phyloP scores from a whole-genome alignment of 1,284 basidiomycete genomes.

The Dichomitus squalens region DNA sequence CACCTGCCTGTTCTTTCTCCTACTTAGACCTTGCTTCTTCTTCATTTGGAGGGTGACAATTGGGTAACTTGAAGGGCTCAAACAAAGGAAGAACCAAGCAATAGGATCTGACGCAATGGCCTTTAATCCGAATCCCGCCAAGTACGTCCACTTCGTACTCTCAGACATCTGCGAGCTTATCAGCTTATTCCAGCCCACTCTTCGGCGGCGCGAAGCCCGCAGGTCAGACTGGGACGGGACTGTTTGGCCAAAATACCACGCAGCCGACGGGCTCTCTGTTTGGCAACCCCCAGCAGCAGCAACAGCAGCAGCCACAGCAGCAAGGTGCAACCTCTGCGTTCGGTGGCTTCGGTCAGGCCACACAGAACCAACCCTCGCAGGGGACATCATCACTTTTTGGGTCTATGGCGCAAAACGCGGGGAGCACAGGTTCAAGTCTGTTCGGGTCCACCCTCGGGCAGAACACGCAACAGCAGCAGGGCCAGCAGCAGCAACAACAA shows the following conservation, averaged over 20 bases:
- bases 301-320: conserved; percentile 26
- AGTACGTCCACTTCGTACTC: not conserved
- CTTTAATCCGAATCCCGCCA: not conserved
- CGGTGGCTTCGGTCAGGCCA: conserved; percentile 29
- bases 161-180: not conserved
- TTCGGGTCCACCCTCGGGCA: conserved; percentile 34
- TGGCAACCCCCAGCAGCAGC: conserved; percentile 32
- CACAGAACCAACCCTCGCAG: conserved; percentile 22
- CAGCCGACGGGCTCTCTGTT: conserved; percentile 22
- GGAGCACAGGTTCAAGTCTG: conserved; percentile 16
- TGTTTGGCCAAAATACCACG: conserved; percentile 37
- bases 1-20: not conserved
- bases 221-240: conserved; percentile 12
- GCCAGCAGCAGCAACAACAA: conserved; percentile 34
- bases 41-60: not conserved
- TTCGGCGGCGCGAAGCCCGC: conserved; percentile 44
- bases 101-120: not conserved
- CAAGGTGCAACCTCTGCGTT: conserved; percentile 32
- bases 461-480: conserved; percentile 35
- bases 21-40: not conserved
- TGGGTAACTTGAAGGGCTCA: not conserved
- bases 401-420: conserved; percentile 10
- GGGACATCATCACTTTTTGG: conserved; percentile 27
- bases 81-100: not conserved
- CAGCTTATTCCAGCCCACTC: conserved; percentile 30